phyloP scores from a whole-genome alignment of 2,329 filamentous ascomycete species.

The Sclerotinia spermophila region DNA sequence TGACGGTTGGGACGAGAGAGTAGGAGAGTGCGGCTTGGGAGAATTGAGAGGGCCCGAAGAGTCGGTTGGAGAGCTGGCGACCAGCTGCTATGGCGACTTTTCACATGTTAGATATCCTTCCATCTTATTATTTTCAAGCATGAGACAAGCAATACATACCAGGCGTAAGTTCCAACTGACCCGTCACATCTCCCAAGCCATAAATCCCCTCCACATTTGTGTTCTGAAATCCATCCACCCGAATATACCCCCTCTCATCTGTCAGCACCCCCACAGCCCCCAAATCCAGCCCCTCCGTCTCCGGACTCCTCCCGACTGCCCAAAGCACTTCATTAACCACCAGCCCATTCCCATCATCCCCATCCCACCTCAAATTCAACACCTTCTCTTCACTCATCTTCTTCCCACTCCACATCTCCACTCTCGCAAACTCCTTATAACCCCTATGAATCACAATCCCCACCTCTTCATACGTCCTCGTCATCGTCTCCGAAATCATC shows the following conservation, averaged over 20 bases:
- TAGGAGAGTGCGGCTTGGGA: slow-evolving; percentile 45
- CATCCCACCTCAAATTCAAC: slow-evolving; percentile 41
- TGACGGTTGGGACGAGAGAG: slow-evolving; percentile 50
- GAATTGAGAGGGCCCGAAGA: slow-evolving; percentile 46
- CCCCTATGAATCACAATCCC: slow-evolving; percentile 47
- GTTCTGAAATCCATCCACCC: slow-evolving; percentile 50
- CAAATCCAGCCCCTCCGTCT: slow-evolving; percentile 43
- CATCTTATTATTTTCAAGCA: neutral
- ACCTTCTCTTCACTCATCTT: slow-evolving; percentile 42
- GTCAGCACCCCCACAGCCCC: slow-evolving; percentile 43
- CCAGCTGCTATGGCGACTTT: slow-evolving; percentile 50
- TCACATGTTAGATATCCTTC: neutral
- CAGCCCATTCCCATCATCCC: slow-evolving; percentile 43
- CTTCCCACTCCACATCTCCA: slow-evolving; percentile 36
- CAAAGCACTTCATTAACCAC: slow-evolving; percentile 49
- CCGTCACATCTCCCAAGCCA: slow-evolving; percentile 49
- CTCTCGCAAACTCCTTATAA: slow-evolving; percentile 45
- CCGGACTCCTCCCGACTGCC: slow-evolving; percentile 47
- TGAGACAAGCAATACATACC: slow-evolving; percentile 35
- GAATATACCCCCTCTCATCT: slow-evolving; percentile 40
- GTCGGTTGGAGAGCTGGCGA: slow-evolving; percentile 46
- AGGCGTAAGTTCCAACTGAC: slow-evolving; percentile 48
- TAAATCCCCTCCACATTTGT: slow-evolving; percentile 46
- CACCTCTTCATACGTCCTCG: slow-evolving; percentile 46
- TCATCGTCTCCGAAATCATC: slow-evolving; percentile 51